Evolutionary conservation across 2,329 filamentous ascomycete genomes (phyloP).

Genomic region (Rutstroemia sp.): DNA sequence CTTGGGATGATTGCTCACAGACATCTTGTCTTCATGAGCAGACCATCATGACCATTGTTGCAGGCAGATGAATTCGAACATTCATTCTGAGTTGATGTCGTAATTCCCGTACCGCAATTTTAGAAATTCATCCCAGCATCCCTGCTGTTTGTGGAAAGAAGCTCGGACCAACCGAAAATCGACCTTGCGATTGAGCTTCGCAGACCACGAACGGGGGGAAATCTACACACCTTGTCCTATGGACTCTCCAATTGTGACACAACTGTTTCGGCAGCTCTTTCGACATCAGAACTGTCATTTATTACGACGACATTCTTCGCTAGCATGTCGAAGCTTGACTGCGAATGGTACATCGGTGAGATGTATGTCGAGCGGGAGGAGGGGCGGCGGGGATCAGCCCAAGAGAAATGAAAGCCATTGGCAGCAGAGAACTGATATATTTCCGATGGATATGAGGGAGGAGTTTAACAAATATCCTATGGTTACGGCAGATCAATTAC

Average conservation of each 20-base stretch:
- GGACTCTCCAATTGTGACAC: slow-evolving; percentile 73
- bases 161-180: slow-evolving; percentile 32
- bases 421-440: slow-evolving; percentile 74
- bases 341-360: slow-evolving; percentile 34
- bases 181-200: slow-evolving; percentile 13
- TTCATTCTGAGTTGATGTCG: not conserved
- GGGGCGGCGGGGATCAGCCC: slow-evolving; percentile 12
- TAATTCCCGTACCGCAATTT: not conserved
- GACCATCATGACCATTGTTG: slow-evolving; percentile 8
- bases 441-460: slow-evolving; percentile 67
- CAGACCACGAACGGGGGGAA: slow-evolving; percentile 12
- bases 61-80: not conserved
- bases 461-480: slow-evolving; percentile 79
- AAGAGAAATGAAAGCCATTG: slow-evolving; percentile 60
- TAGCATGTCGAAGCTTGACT: slow-evolving; percentile 29
- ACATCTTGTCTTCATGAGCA: slow-evolving; percentile 37
- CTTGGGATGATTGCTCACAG: slow-evolving; percentile 52
- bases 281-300: slow-evolving; percentile 60
- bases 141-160: slow-evolving; percentile 18
- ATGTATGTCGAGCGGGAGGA: slow-evolving; percentile 17
- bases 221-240: slow-evolving; percentile 32
- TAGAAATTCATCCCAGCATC: not conserved
- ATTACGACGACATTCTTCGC: slow-evolving; percentile 35
- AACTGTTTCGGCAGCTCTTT: slow-evolving; percentile 81
- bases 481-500: slow-evolving; percentile 76